Base-by-base conservation (phyloP, 2,329 filamentous ascomycete genomes). In the Trichoderma lentiforme region DNA sequence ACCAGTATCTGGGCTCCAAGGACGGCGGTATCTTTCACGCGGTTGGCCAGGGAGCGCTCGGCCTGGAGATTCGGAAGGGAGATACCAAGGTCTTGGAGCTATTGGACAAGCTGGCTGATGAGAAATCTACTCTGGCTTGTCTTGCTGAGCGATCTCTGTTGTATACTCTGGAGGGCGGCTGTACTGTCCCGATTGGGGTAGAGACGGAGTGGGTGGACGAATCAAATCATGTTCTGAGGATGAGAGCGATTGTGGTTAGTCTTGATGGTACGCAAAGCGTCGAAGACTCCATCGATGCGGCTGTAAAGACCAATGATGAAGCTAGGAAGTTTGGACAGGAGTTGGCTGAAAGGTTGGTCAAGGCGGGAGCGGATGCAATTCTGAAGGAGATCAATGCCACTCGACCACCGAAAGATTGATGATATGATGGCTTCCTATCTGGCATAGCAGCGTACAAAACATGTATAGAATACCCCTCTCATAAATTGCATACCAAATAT, bases 161-260 rank as follows among this genome's bases (percentile, higher is more conserved):
- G 53, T 65, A 43, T 24, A 71, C 70, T 3, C 62, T 71, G 24
- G 62, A 71, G 26, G 70, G 70, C 3, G 70, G 70, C 0, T 71
- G 70, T 2, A 67, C 32, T n/a, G 62, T 60, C 0, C 70, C 70
- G 14, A 68, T 71, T 60, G 70, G 69, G 14, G 69, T 71, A 4
- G 69, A 71, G 61, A 71, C 69, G 21, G 69, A 71, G 26, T 71
- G 69, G 69, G 26, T 58, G n/a, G 47, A 34, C 65, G 58, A 56
- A 14, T 15, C 32, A 12, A 12, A 24, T 21, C n/a, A 8, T 8
- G 24, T 71, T 43, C 2, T 71, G 61, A 65, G 62, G 24, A 71
- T 71, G 47, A 71, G 69, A 8, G 69, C 60, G 3, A 71, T 71
- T 36, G 69, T 71, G 34, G 69, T 71, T 32, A 71, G 69, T 15